Conservation (phyloP, 2,329 filamentous ascomycete genomes). For the Epichloe gansuensis region DNA sequence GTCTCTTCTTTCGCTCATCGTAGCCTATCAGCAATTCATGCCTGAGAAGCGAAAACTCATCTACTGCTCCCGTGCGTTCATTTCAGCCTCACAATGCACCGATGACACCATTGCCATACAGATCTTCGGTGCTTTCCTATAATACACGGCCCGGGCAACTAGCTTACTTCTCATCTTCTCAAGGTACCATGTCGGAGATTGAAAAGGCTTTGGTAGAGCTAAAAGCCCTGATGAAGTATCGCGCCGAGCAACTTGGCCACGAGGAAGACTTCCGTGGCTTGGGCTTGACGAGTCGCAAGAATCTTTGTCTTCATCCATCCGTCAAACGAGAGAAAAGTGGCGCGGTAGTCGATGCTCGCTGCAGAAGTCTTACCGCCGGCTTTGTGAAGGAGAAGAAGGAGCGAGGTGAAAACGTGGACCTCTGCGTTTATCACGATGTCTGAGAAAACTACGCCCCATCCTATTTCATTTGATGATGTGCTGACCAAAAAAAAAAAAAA, state of each 20-base stretch:
- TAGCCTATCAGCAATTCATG: slow-evolving; percentile 91
- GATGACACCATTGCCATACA: not conserved
- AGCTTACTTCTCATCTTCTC: not conserved
- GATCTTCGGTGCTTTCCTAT: not conserved
- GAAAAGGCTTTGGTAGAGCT: slow-evolving; percentile 92
- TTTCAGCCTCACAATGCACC: not conserved
- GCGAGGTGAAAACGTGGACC: slow-evolving; percentile 81
- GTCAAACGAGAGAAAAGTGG: slow-evolving; percentile 96
- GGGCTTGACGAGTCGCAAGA: slow-evolving; percentile 91
- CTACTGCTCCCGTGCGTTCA: slow-evolving; percentile 71
- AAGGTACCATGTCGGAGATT: slow-evolving; percentile 95
- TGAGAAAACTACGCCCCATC: slow-evolving; percentile 13
- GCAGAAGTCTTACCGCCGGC: slow-evolving; percentile 85
- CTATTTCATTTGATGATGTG: not conserved
- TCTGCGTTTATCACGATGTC: slow-evolving; percentile 92
- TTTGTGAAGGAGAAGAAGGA: slow-evolving; percentile 98
- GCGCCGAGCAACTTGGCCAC: slow-evolving; percentile 74
- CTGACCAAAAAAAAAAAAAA: not conserved
- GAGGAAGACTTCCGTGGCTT: slow-evolving; percentile 89
- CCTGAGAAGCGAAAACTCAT: slow-evolving; percentile 92
- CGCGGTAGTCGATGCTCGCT: slow-evolving; percentile 85
- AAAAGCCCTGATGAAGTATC: slow-evolving; percentile 89
- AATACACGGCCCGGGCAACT: not conserved
- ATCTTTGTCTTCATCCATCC: slow-evolving; percentile 88
- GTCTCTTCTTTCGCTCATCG: slow-evolving; percentile 84